Evolutionary conservation across 805 yeast genomes (phyloP), one percentile per base, ranked within the genome.

Genomic region (Saturnispora sanitii): DNA sequence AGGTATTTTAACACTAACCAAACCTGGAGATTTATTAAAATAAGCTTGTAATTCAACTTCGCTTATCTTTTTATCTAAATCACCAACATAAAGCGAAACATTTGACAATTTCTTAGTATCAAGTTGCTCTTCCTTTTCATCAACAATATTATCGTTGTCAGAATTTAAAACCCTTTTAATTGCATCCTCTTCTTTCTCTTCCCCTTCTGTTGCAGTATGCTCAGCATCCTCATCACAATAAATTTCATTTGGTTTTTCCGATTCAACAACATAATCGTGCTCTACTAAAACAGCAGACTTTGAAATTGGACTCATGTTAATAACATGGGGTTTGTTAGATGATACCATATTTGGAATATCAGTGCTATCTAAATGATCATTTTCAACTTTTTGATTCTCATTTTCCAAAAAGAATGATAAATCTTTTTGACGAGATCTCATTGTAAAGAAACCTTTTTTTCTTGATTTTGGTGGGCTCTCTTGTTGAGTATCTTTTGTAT

Each of bases 1-100:
- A 48, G 86, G 76, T 31, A 82, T 65, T 52, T 79, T 80, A 23
- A 77, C 75, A 4, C 82, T 72, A 12, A 68, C 55, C 13, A 79
- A 65, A 0, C 77, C 64, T 8, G 70, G 66, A 44, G 45, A 68
- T 13, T 49, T 49, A 1, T 55, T 48, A 45, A 82, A 79, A 33
- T 65, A 50, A 1, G 62, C 58, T 42, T 55, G 65, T 32, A 82
- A 58, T 19, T 55, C 48, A 11, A 65, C 65, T 47, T 79, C 85
- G 2, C 71, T 61, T 2, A 78, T 71, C 1, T 63, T 45, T 33
- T 60, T 58, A 49, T 68, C 70, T 42, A 82, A 62, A 42, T 78
- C 80, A 6, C 88, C 88, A 22, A 82, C 78, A 49, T 75, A 82
- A 35, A 79, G 56, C 6, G 75, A 63, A 12, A 46, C 38, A 37